phyloP scores from a whole-genome alignment of 202 grass and related monocot species.

The Setaria italica region DNA sequence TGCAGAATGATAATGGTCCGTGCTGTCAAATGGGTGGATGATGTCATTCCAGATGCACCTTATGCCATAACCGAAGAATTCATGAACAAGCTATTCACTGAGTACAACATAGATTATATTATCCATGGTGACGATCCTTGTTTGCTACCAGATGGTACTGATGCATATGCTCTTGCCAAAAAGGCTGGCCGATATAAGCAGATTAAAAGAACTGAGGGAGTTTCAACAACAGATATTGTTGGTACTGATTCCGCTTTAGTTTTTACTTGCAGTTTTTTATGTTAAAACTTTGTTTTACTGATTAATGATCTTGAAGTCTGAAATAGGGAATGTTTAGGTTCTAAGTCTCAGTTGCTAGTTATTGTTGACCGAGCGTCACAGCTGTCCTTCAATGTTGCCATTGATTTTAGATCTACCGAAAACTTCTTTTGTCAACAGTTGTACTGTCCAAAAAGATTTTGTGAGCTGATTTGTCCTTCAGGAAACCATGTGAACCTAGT shows the following conservation, averaged over 20 bases:
- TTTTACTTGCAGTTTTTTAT: constrained; percentile 2
- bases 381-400: neutral
- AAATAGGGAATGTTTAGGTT: neutral
- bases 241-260: constrained; percentile 51
- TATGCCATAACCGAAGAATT: constrained; percentile 95
- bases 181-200: constrained; percentile 91
- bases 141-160: constrained; percentile 85
- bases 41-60: constrained; percentile 86
- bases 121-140: constrained; percentile 98
- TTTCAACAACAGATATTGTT: constrained; percentile 93
- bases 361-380: neutral
- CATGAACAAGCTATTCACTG: constrained; percentile 91
- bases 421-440: neutral
- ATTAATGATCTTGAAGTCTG: neutral
- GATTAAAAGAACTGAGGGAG: constrained; percentile 92
- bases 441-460: neutral
- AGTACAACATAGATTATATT: constrained; percentile 96
- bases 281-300: neutral
- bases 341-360: neutral
- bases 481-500: neutral
- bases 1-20: constrained; percentile 86
- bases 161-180: constrained; percentile 94
- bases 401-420: neutral
- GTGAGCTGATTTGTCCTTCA: neutral
- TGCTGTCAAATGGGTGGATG: constrained; percentile 91